A percentile compares a stretch with the other conserved stretches of the same genome.
These are phyloP conservation scores for Fusarium palustre DNA, from an alignment of 2,329 filamentous ascomycete species.

Conservation along the genomic window DNA sequence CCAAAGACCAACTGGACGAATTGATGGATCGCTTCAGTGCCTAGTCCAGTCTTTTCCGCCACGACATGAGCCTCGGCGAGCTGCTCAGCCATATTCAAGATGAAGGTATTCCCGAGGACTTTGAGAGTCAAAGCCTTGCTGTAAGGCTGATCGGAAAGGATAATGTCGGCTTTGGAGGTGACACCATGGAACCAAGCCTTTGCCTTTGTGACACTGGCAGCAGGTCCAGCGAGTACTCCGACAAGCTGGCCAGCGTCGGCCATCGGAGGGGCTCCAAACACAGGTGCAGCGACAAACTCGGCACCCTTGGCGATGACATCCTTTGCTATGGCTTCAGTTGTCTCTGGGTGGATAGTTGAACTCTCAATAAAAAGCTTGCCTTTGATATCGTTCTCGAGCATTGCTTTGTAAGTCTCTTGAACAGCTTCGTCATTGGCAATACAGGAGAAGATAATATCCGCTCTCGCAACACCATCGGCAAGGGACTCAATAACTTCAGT, in stretches of 20 bases:
- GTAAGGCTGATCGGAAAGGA: conserved; percentile 76
- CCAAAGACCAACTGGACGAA: conserved; percentile 81
- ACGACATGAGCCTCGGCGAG: conserved; percentile 82
- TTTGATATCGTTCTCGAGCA: conserved; percentile 65
- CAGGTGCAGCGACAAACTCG: conserved; percentile 76
- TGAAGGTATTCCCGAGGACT: conserved; percentile 87
- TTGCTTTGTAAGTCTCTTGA: conserved; percentile 67
- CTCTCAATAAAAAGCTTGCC: conserved; percentile 88
- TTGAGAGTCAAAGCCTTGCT: conserved; percentile 79
- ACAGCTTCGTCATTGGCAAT: conserved; percentile 83
- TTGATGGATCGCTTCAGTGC: conserved; percentile 74
- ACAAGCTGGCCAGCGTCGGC: conserved; percentile 78
- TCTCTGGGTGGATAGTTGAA: conserved; percentile 88
- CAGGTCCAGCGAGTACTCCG: conserved; percentile 77
- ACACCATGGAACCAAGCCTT: conserved; percentile 79
- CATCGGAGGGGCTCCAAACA: conserved; percentile 79
- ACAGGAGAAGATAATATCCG: conserved; percentile 86
- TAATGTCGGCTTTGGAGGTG: conserved; percentile 74
- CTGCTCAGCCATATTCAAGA: conserved; percentile 84
- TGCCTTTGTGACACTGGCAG: conserved; percentile 69
- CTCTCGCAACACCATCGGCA: conserved; percentile 71
- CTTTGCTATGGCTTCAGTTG: conserved; percentile 74
- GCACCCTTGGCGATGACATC: conserved; percentile 69
- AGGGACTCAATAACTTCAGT: conserved; percentile 73
- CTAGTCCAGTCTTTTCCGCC: conserved; percentile 84